Evolutionary conservation across 805 yeast species (phyloP), one percentile per base, ranked within the genome.

Genomic region (Priceomyces melissophilus): DNA sequence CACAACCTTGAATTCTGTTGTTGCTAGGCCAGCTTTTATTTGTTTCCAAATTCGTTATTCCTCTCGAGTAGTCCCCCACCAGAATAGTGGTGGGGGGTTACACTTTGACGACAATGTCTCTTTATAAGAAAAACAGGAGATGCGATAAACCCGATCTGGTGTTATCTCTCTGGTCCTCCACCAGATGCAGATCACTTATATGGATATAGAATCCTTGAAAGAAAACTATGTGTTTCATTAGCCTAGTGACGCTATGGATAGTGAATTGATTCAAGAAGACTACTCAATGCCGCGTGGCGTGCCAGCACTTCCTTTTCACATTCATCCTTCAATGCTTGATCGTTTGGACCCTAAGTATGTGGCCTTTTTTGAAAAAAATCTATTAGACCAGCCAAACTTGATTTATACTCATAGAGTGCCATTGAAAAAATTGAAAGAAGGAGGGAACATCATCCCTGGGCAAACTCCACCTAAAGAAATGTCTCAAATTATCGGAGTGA

Each of bases 401-500:
- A 45, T 63, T 15, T 62, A 60, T 46, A 66, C 71, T 9, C 71
- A 67, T 35, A 47, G 67, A 25, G 53, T 47, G 6, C 69, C 71
- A n/a, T 53, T 67, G 39, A 53, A 47, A 6, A 42, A 40, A 4
- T 46, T 59, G 25, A 53, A 64, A 41, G 55, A 52, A 2, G 63
- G 61, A 10, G 71, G 71, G 4, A 66, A 66, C 46, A 67, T 66
- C n/a, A 59, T 66, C 44, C 72, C 73, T 1, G 75, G 75, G n/a
- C 73, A 64, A 43, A 45, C 61, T 17, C 60, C 67, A 4, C 45
- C 57, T 35, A 47, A 46, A 17, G 51, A 50, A 23, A 43, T 67
- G 57, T 55, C 49, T 4, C 45, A 54, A 32, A 58, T 47, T 17
- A 52, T 45, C 36, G 72, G 67, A 42, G 50, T 60, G 28, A 43